phyloP scores from a whole-genome alignment of 163 green algal species.

The Scenedesmus sp. region DNA sequence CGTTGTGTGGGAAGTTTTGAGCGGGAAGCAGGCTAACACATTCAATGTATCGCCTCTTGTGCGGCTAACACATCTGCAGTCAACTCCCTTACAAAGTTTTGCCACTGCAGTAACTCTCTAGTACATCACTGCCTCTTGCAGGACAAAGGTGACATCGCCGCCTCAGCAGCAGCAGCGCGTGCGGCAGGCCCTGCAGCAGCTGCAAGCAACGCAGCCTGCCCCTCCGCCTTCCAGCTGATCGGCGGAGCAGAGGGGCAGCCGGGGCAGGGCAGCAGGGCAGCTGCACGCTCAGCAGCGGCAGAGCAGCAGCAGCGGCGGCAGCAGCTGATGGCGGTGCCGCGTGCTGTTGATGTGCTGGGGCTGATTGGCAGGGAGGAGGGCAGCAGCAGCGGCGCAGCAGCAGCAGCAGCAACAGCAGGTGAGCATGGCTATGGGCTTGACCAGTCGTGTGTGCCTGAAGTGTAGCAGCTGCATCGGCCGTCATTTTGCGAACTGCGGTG shows the following conservation, averaged over 20 bases:
- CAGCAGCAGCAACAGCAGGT: conserved; percentile 7
- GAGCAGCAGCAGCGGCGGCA: neutral
- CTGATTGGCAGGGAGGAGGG: neutral
- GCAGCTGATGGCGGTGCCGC: neutral
- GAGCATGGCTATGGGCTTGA: neutral
- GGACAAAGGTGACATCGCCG: conserved; percentile 59
- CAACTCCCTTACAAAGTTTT: neutral
- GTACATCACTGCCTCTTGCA: conserved; percentile 23
- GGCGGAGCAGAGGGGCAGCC: conserved; percentile 8
- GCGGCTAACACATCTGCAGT: too few species aligned
- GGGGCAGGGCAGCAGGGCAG: neutral
- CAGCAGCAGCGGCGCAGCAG: neutral
- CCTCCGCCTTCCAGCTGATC: conserved; percentile 37
- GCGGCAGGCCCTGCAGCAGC: conserved; percentile 5
- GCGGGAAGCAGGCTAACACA: too few species aligned
- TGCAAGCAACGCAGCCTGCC: neutral
- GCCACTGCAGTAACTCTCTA: neutral
- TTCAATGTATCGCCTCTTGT: too few species aligned
- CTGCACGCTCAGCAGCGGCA: neutral
- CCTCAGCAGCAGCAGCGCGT: conserved; percentile 17
- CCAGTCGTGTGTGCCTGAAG: neutral
- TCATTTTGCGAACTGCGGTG: too few species aligned
- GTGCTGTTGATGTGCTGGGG: conserved; percentile 34
- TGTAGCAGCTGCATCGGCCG: neutral
- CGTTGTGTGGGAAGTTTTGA: too few species aligned